These are phyloP conservation scores for Cutaneotrichosporon sp. DNA, from an alignment of 1,284 basidiomycete genomes.

Conservation along the genomic window DNA sequence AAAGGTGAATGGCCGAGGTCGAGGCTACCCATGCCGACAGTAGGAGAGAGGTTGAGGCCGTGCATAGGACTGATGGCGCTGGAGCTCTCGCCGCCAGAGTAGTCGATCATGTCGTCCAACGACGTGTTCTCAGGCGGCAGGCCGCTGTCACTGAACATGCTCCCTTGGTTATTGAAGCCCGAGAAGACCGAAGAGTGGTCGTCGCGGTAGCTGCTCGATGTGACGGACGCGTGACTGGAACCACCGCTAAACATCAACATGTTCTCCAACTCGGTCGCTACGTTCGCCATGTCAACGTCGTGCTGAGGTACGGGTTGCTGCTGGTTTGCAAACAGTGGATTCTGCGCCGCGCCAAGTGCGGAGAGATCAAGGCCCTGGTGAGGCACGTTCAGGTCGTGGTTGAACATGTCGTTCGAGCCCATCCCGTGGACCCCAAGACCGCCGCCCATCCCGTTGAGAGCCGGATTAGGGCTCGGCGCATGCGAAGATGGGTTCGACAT, in stretches of 20 bases:
- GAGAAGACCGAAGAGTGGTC: constrained; percentile 40
- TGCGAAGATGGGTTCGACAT: constrained; percentile 25
- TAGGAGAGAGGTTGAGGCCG: constrained; percentile 26
- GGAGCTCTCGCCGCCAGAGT: constrained; percentile 41
- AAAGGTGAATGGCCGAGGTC: constrained; percentile 18
- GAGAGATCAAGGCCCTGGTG: constrained; percentile 19
- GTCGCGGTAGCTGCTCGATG: constrained; percentile 37
- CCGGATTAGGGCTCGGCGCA: constrained; percentile 19
- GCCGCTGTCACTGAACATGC: constrained; percentile 42
- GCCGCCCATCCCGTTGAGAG: constrained; percentile 15
- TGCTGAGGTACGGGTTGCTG: constrained; percentile 13
- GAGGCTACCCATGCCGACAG: constrained; percentile 21
- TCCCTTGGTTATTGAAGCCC: constrained; percentile 25
- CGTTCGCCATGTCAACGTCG: constrained; percentile 37
- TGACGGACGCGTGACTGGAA: constrained; percentile 37
- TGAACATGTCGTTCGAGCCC: constrained; percentile 18
- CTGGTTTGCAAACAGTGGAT: constrained; percentile 25
- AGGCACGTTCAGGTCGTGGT: constrained; percentile 14
- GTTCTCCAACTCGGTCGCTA: constrained; percentile 36
- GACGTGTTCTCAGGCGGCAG: constrained; percentile 35
- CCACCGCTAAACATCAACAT: constrained; percentile 31
- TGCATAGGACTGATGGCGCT: constrained; percentile 26
- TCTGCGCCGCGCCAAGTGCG: constrained; percentile 13
- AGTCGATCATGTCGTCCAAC: constrained; percentile 46
- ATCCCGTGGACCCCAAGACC: constrained; percentile 9